phyloP scores from a whole-genome alignment of 2,329 filamentous ascomycete genomes.

The Alternaria conjuncta region DNA sequence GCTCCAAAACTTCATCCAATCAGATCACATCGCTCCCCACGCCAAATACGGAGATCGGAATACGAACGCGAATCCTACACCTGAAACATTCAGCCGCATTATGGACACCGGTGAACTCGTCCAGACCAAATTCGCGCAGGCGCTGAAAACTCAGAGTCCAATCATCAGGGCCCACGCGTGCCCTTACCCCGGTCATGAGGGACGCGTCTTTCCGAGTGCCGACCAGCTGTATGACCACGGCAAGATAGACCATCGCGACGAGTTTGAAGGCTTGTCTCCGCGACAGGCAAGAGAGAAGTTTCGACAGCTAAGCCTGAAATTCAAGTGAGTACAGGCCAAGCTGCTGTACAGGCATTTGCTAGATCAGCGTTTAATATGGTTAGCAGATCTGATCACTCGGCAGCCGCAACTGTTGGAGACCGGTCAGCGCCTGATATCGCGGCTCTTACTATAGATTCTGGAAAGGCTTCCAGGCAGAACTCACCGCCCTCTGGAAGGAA shows the following conservation, averaged over 20 bases:
- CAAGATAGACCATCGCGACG: constrained; percentile 32
- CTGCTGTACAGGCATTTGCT: not conserved
- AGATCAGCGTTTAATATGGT: constrained; percentile 7
- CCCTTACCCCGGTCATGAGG: constrained; percentile 37
- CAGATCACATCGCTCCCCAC: not conserved
- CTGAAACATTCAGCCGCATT: not conserved
- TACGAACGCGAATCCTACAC: not conserved
- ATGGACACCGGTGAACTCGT: constrained; percentile 31
- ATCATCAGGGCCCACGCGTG: constrained; percentile 30
- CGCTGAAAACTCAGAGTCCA: constrained; percentile 34
- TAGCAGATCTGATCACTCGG: constrained; percentile 32
- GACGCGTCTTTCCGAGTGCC: constrained; percentile 36
- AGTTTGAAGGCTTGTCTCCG: constrained; percentile 26
- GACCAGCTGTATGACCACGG: constrained; percentile 37
- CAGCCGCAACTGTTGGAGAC: constrained; percentile 35
- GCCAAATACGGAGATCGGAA: not conserved
- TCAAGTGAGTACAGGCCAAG: constrained; percentile 17
- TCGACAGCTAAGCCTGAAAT: constrained; percentile 27
- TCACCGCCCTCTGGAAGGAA: constrained; percentile 37
- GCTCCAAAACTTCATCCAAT: not conserved
- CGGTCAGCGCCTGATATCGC: constrained; percentile 40
- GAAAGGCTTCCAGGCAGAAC: constrained; percentile 23
- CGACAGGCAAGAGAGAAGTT: constrained; percentile 30
- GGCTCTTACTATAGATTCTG: constrained; percentile 33
- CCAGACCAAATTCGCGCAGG: constrained; percentile 34